phyloP scores from a whole-genome alignment of 2,329 filamentous ascomycete species.

The Epichloe baconii region DNA sequence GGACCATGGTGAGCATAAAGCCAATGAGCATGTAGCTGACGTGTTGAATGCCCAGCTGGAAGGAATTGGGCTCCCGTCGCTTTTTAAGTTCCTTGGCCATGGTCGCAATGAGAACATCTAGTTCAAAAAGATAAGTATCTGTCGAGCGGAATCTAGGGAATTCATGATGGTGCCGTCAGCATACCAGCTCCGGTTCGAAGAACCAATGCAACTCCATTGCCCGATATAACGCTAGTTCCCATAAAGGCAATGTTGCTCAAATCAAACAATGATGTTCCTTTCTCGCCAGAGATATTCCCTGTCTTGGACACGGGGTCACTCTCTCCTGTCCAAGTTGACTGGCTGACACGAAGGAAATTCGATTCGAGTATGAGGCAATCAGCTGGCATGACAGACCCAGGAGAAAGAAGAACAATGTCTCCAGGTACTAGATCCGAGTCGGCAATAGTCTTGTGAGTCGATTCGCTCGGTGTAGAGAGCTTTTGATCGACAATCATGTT shows the following conservation, averaged over 20 bases:
- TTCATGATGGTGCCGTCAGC: not conserved
- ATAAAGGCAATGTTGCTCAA: constrained; percentile 15
- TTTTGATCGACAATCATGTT: not conserved
- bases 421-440: constrained; percentile 13
- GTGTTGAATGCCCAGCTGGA: constrained; percentile 16
- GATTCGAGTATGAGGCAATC: constrained; percentile 17
- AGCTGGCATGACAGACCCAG: constrained; percentile 15
- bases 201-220: constrained; percentile 14
- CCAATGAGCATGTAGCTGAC: constrained; percentile 17
- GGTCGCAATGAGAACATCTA: constrained; percentile 14
- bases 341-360: constrained; percentile 15
- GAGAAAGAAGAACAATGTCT: constrained; percentile 12
- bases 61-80: constrained; percentile 14
- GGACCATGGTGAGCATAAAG: constrained; percentile 18
- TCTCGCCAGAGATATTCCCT: constrained; percentile 8
- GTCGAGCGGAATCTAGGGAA: no score
- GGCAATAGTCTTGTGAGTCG: constrained; percentile 2
- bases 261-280: constrained; percentile 13
- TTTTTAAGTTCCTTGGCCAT: constrained; percentile 15
- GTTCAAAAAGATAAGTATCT: not conserved
- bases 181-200: constrained; percentile 12
- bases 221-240: constrained; percentile 17
- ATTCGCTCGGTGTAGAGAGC: not conserved
- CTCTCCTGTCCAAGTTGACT: constrained; percentile 19
- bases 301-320: constrained; percentile 14